These are phyloP conservation scores for Coemansia javaensis DNA, from an alignment of 192 early-diverging fungal genomes.

Conservation along the genomic window DNA sequence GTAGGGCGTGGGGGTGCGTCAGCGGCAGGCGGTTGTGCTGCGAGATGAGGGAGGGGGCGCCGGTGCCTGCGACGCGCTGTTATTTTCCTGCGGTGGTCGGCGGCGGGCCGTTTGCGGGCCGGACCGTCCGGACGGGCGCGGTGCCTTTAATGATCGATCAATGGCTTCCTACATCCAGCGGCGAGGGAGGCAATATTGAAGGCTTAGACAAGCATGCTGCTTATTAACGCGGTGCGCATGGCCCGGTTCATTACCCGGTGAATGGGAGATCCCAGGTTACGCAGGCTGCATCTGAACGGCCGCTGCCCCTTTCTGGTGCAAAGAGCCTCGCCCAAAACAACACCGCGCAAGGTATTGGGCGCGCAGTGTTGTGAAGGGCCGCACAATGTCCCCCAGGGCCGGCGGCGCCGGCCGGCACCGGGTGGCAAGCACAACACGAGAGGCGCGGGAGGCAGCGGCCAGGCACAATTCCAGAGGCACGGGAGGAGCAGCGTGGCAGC, in stretches of 20 bases:
- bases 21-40: too few species aligned
- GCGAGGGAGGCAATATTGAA: constrained; percentile 11
- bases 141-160: constrained; percentile 23
- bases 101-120: too few species aligned
- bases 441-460: neutral
- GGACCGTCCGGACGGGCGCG: too few species aligned
- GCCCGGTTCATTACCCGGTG: constrained; percentile 45
- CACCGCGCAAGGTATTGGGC: too few species aligned
- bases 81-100: too few species aligned
- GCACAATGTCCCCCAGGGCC: too few species aligned
- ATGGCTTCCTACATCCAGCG: constrained; percentile 23
- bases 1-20: too few species aligned
- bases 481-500: neutral
- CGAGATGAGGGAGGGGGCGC: neutral
- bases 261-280: constrained; percentile 41
- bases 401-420: too few species aligned
- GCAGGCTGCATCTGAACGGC: constrained; percentile 11
- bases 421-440: neutral
- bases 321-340: constrained; percentile 4
- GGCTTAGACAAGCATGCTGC: constrained; percentile 32
- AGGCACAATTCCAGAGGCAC: neutral
- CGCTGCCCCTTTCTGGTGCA: constrained; percentile 5
- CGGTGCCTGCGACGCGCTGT: too few species aligned
- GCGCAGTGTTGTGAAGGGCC: too few species aligned
- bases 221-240: constrained; percentile 15